Evolutionary conservation across 139 green algal genomes (phyloP), one percentile per base, ranked within the genome.

Genomic region (Penium margaritaceum): DNA sequence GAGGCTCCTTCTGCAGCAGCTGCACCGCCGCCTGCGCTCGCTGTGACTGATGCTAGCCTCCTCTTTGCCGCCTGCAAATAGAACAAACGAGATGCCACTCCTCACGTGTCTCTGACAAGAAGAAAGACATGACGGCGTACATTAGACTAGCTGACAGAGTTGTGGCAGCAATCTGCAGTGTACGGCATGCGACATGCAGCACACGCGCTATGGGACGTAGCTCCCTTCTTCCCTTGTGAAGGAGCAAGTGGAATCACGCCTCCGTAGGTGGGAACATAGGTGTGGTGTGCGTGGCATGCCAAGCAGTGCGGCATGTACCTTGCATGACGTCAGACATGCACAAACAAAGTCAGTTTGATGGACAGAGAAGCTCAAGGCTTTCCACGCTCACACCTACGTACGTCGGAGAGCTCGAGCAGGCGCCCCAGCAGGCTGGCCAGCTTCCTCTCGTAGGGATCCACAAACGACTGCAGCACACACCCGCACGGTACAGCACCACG

Each of bases 391-490:
- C n/a, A 33, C 6, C 17, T 35, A 74, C 39, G n/a, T 63, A 74
- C 66, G 6, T 74, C 66, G 17, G 66, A 74, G 2, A 63, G 35
- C n/a, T 63, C 36, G 30, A 63, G 30, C 21, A 30, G 21, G 19
- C 66, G 17, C n/a, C 60, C 68, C 30, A 57, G 68, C n/a, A 77
- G 70, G n/a, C 36, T n/a, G 33, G 55, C 57, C 36, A 77, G 33
- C 70, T 58, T 77, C 27, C 57, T 51, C 57, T 77, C 57, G 27
- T 77, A 70, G 2, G 70, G 70, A 33, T 77, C 70, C 33, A 77
- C 47, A 69, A 77, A 70, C 21, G 36, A 33, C 70, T 77, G 70
- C 30, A 54, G 15, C 5, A 72, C 7, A 68, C 14, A 68, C 14
- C 12, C 27, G 17, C 37, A 66, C 12, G 29, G 29, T 4, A 24